Conservation (phyloP, 2,329 filamentous ascomycete species). For the Cadophora gregata region DNA sequence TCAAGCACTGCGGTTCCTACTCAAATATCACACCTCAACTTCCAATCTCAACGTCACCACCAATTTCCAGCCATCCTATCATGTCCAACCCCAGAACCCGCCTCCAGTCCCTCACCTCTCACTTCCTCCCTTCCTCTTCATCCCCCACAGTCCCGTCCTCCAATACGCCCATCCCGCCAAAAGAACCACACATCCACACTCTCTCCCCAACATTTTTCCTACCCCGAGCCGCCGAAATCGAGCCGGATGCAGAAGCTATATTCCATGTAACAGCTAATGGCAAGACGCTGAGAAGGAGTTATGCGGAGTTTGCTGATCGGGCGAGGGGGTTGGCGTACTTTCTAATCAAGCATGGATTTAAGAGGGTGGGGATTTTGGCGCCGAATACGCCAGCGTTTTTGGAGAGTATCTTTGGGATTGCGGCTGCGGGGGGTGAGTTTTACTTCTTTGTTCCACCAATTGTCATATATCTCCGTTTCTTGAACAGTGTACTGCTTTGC, state of each 20-base stretch:
- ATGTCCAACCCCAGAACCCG: conserved; percentile 72
- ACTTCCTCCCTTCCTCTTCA: conserved; percentile 52
- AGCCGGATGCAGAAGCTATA: conserved; percentile 84
- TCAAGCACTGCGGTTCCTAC: background rate
- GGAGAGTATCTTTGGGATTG: conserved; percentile 87
- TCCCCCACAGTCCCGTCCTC: conserved; percentile 33
- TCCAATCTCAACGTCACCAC: background rate
- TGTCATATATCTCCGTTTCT: no score
- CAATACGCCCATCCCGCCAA: conserved; percentile 32
- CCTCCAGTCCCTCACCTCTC: conserved; percentile 63
- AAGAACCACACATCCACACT: conserved; percentile 66
- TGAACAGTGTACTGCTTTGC: no score
- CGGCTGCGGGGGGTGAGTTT: conserved; percentile 65
- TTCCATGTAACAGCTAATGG: conserved; percentile 84
- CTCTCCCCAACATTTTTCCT: conserved; percentile 89
- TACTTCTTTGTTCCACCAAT: background rate
- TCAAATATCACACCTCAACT: background rate
- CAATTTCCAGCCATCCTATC: conserved; percentile 34
- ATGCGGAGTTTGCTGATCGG: conserved; percentile 83
- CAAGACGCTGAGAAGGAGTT: conserved; percentile 75
- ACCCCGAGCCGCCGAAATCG: conserved; percentile 83
- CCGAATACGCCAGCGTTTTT: conserved; percentile 96
- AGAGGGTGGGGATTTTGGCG: conserved; percentile 82
- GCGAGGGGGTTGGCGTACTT: conserved; percentile 89
- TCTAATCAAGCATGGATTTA: conserved; percentile 73